Percentiles rank a stretch among this genome's conserved stretches.
phyloP scores from a whole-genome alignment of 225 moss, liverwort and hornwort genomes.

The Sphagnum tenellum region DNA sequence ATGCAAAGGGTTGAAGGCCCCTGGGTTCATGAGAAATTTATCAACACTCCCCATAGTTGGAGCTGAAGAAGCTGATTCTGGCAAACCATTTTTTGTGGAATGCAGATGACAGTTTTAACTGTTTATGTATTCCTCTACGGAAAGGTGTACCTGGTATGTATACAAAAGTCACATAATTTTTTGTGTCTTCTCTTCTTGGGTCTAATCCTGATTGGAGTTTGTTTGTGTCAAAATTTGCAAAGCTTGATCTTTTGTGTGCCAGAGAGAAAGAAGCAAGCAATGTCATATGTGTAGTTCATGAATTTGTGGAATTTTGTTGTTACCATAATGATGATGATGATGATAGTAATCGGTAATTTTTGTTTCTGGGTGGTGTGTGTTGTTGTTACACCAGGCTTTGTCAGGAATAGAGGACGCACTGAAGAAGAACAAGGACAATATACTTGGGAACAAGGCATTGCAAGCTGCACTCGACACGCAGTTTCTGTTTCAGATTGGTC shows the following conservation, averaged over 20 bases:
- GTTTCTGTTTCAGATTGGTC: constrained; percentile 59
- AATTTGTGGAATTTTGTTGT: background rate
- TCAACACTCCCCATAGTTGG: too few species aligned
- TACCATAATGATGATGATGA: background rate
- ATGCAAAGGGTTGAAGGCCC: too few species aligned
- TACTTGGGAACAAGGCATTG: constrained; percentile 36
- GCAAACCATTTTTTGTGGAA: background rate
- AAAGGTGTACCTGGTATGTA: constrained; percentile 54
- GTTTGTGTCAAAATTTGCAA: too few species aligned
- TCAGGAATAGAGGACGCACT: constrained; percentile 45
- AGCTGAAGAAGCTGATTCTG: too few species aligned
- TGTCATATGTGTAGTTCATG: background rate
- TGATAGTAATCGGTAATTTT: background rate
- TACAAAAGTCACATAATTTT: too few species aligned
- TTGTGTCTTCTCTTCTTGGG: too few species aligned
- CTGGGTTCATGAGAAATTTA: too few species aligned
- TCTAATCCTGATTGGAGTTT: too few species aligned
- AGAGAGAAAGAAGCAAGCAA: too few species aligned
- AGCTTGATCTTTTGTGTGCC: too few species aligned
- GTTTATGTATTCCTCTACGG: constrained; percentile 58
- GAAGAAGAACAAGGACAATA: constrained; percentile 11
- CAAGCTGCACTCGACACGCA: constrained; percentile 45
- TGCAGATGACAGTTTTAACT: constrained; percentile 55
- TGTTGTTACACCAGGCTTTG: constrained; percentile 44
- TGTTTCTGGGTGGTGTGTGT: constrained; percentile 1